Evolutionary conservation across 176 grass and related monocot species (phyloP).

Genomic region (Coix lacrymajobi): DNA sequence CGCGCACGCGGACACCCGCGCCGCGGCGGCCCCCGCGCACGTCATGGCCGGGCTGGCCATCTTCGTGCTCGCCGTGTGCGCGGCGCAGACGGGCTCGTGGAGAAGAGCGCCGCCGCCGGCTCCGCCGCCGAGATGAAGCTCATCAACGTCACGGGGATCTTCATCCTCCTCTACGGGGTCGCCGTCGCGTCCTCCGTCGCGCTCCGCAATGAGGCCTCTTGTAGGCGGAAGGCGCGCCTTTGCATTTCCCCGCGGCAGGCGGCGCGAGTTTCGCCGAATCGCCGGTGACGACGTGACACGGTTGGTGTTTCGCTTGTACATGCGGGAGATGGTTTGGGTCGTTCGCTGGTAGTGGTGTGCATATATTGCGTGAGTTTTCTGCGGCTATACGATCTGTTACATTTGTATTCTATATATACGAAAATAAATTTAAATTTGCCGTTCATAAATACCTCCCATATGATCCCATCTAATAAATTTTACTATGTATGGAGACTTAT

Average conservation of each 20-base stretch:
- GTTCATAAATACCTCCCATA: too few relatives aligned
- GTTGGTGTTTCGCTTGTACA: not conserved
- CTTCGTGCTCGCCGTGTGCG: constrained; percentile 81
- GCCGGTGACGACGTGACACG: not conserved
- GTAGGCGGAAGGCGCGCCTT: not conserved
- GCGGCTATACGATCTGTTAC: not conserved
- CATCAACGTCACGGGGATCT: constrained; percentile 80
- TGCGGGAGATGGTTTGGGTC: not conserved
- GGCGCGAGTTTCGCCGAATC: not conserved
- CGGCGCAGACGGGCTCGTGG: constrained; percentile 66
- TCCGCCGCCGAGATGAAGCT: constrained; percentile 47
- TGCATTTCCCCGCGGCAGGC: not conserved
- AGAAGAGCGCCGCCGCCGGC: constrained; percentile 50
- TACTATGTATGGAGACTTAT: too few relatives aligned
- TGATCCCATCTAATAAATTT: too few relatives aligned
- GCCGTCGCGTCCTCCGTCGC: constrained; percentile 52
- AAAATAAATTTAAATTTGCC: not conserved
- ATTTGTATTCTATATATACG: not conserved
- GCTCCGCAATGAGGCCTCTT: constrained; percentile 35
- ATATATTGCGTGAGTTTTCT: too few relatives aligned
- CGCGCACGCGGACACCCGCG: not conserved
- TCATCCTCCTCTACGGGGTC: constrained; percentile 71
- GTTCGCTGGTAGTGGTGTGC: not conserved
- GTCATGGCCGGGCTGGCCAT: constrained; percentile 51
- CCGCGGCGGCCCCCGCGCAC: constrained; percentile 33